Base-by-base conservation (phyloP, 1,284 basidiomycete species). In the Marasmius fiardii region DNA sequence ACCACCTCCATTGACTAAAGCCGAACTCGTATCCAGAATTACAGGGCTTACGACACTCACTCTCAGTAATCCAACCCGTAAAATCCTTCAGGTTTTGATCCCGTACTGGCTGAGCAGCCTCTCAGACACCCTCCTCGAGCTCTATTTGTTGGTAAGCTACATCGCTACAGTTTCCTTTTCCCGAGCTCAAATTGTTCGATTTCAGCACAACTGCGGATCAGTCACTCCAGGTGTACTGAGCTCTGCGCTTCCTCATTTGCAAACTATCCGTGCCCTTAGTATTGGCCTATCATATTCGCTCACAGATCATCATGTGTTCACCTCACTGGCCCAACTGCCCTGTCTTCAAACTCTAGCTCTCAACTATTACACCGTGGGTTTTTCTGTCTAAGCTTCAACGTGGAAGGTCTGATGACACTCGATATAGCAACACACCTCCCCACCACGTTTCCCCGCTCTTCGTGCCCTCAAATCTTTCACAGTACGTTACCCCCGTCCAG, bases 401-500 rank as follows among this genome's bases (percentile, higher is more conserved):
- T n/a, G n/a, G n/a, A n/a, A n/a, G n/a, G n/a, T n/a, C n/a, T n/a
- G n/a, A n/a, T 26, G 10, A 39, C 10, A 20, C 2, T 37, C 18
- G n/a, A 28, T 35, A 7, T 60, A 82, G 80, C 80, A 82, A 78
- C 62, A 78, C 18, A 75, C 69, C 50, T 43, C 61, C 1, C 71
- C 75, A 0, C 63, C 60, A 1, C 56, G 49, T 7, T 61, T 56
- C n/a, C 71, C 69, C 0, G 60, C 59, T 2, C 68, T 81, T 12
- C 51, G 58, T 1, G 59, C 62, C 2, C 66, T 82, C 16, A 72
- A 66, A n/a, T 65, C 67, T 16, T 71, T 83, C 43, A 73, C 72
- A 0, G 77, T 71, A 10, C 63, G 64, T 4, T 68, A 77, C 61
- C 44, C 57, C 2, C 55, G 60, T 5, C 53, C 68, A 1, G 53